These are phyloP conservation scores for Candida broadrunensis DNA, from an alignment of 805 yeast genomes.

Conservation along the genomic window DNA sequence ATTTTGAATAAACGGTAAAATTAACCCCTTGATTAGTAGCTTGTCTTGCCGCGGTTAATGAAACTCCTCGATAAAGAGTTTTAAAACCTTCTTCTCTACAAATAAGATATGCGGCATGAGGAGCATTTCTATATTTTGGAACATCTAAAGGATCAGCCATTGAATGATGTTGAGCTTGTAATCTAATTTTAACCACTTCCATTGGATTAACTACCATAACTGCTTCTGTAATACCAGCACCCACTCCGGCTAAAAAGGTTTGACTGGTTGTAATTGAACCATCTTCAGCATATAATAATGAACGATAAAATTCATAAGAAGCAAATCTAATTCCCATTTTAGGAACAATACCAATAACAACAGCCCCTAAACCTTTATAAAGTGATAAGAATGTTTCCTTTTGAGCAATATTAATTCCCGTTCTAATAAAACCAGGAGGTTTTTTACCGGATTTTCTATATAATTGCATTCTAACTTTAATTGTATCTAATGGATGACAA, in stretches of 20 bases:
- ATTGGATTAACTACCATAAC: conserved; percentile 93
- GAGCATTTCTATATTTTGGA: conserved; percentile 89
- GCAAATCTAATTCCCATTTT: conserved; percentile 97
- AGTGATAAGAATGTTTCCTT: conserved; percentile 83
- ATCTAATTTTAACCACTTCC: conserved; percentile 94
- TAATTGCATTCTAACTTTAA: conserved; percentile 96
- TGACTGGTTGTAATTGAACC: conserved; percentile 68
- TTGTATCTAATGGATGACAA: conserved; percentile 97
- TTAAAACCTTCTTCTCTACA: conserved; percentile 87
- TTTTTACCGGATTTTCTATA: conserved; percentile 68
- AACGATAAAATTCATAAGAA: conserved; percentile 85
- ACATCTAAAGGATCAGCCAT: conserved; percentile 77
- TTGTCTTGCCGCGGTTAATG: conserved; percentile 95
- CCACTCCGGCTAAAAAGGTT: conserved; percentile 89
- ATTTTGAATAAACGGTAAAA: conserved; percentile 88
- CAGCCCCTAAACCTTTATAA: conserved; percentile 96
- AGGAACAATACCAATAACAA: conserved; percentile 94
- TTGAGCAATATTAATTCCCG: conserved; percentile 74
- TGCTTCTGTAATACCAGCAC: conserved; percentile 97
- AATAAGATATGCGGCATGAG: conserved; percentile 82
- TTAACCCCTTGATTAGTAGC: conserved; percentile 98
- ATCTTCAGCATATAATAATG: conserved; percentile 59
- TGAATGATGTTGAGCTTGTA: conserved; percentile 93
- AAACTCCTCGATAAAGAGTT: conserved; percentile 90
- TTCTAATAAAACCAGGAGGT: conserved; percentile 81